Evolutionary conservation across 2,329 filamentous ascomycete species (phyloP).

Genomic region (Falciphora oryzae): DNA sequence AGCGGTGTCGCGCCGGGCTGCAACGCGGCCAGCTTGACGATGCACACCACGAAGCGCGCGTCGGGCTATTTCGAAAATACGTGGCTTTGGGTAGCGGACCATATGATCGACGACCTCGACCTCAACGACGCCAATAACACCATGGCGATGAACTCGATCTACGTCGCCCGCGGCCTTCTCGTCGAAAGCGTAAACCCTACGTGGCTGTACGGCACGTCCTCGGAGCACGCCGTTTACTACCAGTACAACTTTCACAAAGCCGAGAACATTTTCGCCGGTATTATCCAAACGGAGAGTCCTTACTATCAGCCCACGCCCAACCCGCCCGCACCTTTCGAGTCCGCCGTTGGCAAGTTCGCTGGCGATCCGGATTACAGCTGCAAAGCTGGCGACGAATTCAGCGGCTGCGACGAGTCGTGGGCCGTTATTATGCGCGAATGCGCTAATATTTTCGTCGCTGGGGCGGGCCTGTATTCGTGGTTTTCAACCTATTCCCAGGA

Average conservation of each 20-base stretch:
- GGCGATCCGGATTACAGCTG: conserved; percentile 16
- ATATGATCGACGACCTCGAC: conserved; percentile 26
- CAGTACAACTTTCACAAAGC: conserved; percentile 46
- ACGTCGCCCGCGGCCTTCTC: conserved; percentile 24
- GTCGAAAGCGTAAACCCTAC: conserved; percentile 25
- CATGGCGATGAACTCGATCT: conserved; percentile 1
- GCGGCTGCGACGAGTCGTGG: conserved; percentile 21
- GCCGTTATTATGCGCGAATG: conserved; percentile 15
- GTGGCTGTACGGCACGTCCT: conserved; percentile 38
- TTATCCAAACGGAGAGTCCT: conserved; percentile 64
- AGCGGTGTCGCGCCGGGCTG: conserved; percentile 39
- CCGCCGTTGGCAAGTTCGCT: conserved; percentile 2
- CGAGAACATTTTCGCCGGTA: conserved; percentile 46
- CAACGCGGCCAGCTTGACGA: conserved; percentile 24
- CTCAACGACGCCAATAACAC: conserved; percentile 41
- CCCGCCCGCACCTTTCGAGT: conserved; percentile 16
- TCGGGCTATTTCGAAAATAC: conserved; percentile 43
- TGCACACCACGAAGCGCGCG: conserved; percentile 35
- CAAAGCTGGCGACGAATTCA: conserved; percentile 13
- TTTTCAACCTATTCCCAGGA: conserved; percentile 19
- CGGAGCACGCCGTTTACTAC: conserved; percentile 45
- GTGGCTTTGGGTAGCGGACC: conserved; percentile 65
- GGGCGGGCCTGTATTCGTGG: conserved; percentile 23
- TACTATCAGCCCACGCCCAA: conserved; percentile 47
- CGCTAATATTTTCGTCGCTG: conserved; percentile 18